Evolutionary conservation across 1,139 yeast species (phyloP), one percentile per base, ranked within the genome.

Genomic region (Zygoascus meyerae): DNA sequence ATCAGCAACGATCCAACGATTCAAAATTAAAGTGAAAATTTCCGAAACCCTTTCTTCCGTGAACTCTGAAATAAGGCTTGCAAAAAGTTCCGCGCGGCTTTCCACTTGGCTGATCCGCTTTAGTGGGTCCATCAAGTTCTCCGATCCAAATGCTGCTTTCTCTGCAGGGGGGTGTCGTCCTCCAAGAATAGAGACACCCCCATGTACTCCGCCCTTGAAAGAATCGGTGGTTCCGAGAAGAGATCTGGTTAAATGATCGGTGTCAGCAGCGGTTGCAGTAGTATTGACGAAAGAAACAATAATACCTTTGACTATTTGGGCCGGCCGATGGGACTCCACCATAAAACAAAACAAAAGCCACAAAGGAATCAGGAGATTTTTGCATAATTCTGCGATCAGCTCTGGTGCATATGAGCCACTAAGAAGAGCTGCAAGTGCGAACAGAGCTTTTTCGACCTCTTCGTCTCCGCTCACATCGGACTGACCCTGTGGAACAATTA

Each of bases 271-370:
- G n/a, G 29, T 14, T 21, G 33, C 40, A n/a, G 36, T 17, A 15
- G 32, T 47, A 15, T 26, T 41, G 15, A 44, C 39, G 35, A 31
- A 36, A 8, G 35, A 41, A 9, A 45, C 42, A 12, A 61, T 39
- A 15, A 59, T 43, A 10, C 50, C 56, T 44, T 47, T 42, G 53
- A 63, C 8, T 68, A 71, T 61, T 68, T 75, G 55, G 2, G 49
- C 40, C 3, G 61, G 51, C 15, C 64, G 55, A 40, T 72, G 66
- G 8, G 68, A 55, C 29, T 65, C 66, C 39, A 67, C 68, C 44
- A 81, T 67, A 58, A 75, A 83, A 30, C 77, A 63, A 34, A 73
- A 67, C 56, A 83, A 80, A 1, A 77, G 69, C 95, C 95, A 87
- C 16, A 86, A 39, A 9, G 47, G 38, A 3, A 36, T 40, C 10